Percentiles rank a stretch among this genome's conserved stretches.
Evolutionary conservation across 768 basidiomycete genomes (phyloP).

Genomic region (Podaxis carcinomalis): DNA sequence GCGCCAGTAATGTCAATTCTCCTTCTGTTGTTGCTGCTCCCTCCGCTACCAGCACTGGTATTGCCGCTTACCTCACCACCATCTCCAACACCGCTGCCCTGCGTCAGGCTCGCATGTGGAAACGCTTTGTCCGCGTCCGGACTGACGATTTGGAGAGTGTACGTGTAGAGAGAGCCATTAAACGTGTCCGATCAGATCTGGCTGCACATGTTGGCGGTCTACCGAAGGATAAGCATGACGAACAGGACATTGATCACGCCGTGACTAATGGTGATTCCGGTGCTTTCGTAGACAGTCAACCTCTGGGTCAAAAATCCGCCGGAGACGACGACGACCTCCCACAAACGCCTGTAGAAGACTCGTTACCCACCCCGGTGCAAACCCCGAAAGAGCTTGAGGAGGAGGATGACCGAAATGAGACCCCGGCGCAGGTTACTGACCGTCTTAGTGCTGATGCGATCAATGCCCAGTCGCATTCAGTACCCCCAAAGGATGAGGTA

Average conservation of each 20-base stretch:
- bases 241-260: conserved; percentile 22
- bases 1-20: conserved; percentile 25
- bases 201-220: conserved; percentile 57
- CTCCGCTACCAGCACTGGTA: conserved; percentile 55
- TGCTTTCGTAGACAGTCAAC: background rate
- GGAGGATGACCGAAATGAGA: background rate
- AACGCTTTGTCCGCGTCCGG: conserved; percentile 79
- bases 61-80: conserved; percentile 78
- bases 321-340: background rate
- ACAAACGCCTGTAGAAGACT: conserved; percentile 2
- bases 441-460: conserved; percentile 9
- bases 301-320: background rate
- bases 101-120: conserved; percentile 70
- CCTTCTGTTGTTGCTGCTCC: conserved; percentile 22
- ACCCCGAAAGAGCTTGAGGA: conserved; percentile 7
- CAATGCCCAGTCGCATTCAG: conserved; percentile 11
- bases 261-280: conserved; percentile 12
- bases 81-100: conserved; percentile 65
- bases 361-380: conserved; percentile 14
- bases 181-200: conserved; percentile 81
- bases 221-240: conserved; percentile 22
- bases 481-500: conserved; percentile 21
- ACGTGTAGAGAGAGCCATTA: conserved; percentile 82
- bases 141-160: conserved; percentile 87
- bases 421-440: conserved; percentile 3